phyloP scores from a whole-genome alignment of 768 basidiomycete species.

The Floccularia luteovirens region DNA sequence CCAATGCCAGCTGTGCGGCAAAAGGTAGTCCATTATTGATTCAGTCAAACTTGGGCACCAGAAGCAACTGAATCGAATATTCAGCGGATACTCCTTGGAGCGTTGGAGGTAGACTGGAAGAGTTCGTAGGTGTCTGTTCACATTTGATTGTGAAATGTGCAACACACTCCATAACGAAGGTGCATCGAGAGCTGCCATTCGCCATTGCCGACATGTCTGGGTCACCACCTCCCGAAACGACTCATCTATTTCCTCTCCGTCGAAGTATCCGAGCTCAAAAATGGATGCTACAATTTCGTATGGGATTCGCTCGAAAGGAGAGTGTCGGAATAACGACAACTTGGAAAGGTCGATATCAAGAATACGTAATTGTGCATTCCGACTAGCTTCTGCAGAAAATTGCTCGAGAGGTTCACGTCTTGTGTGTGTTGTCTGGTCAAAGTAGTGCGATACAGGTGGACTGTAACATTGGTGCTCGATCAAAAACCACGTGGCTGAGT shows the following conservation, averaged over 20 bases:
- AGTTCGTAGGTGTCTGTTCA: conserved; percentile 10
- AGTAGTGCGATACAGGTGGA: neutral
- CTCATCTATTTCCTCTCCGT: conserved; percentile 6
- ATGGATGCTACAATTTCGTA: conserved; percentile 21
- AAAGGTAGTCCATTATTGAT: conserved; percentile 13
- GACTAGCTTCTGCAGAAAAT: neutral
- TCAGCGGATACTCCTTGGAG: conserved; percentile 19
- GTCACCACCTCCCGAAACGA: conserved; percentile 11
- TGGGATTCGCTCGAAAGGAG: conserved; percentile 16
- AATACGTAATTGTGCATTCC: neutral
- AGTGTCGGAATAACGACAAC: too few species aligned
- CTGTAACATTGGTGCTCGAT: neutral
- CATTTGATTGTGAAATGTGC: conserved; percentile 15
- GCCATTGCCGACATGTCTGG: conserved; percentile 16
- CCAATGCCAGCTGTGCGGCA: conserved; percentile 21
- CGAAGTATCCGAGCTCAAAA: conserved; percentile 17
- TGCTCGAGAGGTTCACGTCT: neutral
- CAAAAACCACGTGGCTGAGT: neutral
- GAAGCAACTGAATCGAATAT: conserved; percentile 20
- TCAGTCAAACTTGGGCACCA: conserved; percentile 16
- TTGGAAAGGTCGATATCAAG: neutral
- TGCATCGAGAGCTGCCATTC: conserved; percentile 14
- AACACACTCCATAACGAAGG: conserved; percentile 24
- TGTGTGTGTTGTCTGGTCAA: neutral
- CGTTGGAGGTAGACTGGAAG: conserved; percentile 17